Evolutionary conservation across 345 rosid genomes (phyloP).

Genomic region (Euclidium syriacum): DNA sequence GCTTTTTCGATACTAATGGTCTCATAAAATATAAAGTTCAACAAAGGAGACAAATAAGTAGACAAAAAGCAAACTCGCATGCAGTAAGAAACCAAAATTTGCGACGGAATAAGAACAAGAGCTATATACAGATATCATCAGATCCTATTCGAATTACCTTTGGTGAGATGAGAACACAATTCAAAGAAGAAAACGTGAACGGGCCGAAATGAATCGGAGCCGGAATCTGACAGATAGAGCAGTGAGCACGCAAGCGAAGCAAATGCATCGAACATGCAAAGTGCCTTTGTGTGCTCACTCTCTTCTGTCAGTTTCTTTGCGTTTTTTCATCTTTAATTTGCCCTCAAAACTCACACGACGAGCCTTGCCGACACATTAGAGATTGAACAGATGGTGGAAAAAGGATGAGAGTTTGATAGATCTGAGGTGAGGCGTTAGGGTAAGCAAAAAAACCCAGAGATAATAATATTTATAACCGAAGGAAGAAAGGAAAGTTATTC

Average conservation of each 20-base stretch:
- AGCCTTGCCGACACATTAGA: background rate
- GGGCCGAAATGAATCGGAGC: slow-evolving; percentile 34
- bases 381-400: background rate
- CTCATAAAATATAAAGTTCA: slow-evolving; percentile 27
- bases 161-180: background rate
- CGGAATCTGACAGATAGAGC: slow-evolving; percentile 93
- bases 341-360: slow-evolving; percentile 2
- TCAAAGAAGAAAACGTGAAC: slow-evolving; percentile 26
- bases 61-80: slow-evolving; percentile 12
- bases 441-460: slow-evolving; percentile 8
- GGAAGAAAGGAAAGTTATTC: slow-evolving; percentile 21
- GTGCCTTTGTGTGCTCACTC: slow-evolving; percentile 97
- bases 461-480: slow-evolving; percentile 10
- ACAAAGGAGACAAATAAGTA: slow-evolving; percentile 11
- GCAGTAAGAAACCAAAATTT: slow-evolving; percentile 9
- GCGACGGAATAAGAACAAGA: slow-evolving; percentile 5
- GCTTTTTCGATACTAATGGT: slow-evolving; percentile 28
- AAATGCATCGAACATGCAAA: slow-evolving; percentile 56
- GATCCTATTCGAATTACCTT: slow-evolving; percentile 3
- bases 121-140: background rate
- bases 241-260: slow-evolving; percentile 89
- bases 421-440: slow-evolving; percentile 26
- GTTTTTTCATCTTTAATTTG: slow-evolving; percentile 9
- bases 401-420: slow-evolving; percentile 13
- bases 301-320: slow-evolving; percentile 92